phyloP scores from a whole-genome alignment of 1,284 basidiomycete species.

The Ustilago trichophora region DNA sequence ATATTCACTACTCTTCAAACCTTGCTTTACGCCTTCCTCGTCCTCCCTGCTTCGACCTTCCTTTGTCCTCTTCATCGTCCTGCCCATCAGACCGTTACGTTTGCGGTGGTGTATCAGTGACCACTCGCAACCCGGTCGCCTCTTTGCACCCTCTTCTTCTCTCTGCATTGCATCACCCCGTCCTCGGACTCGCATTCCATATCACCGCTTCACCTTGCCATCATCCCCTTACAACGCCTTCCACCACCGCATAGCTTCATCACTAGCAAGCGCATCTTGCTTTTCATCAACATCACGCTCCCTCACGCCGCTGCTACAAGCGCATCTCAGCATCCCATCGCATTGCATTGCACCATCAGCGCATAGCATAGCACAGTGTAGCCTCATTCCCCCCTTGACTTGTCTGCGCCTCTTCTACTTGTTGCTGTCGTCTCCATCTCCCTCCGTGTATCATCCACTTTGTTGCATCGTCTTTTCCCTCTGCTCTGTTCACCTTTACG shows the following conservation, averaged over 20 bases:
- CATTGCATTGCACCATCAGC: slow-evolving; percentile 14
- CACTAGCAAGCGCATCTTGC: neutral
- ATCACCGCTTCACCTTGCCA: slow-evolving; percentile 11
- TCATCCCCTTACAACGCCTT: too few relatives aligned
- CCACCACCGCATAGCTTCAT: neutral
- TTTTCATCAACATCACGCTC: slow-evolving; percentile 4
- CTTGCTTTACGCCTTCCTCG: too few relatives aligned
- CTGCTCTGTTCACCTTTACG: neutral
- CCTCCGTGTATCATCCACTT: neutral
- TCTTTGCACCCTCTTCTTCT: neutral
- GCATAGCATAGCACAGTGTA: slow-evolving; percentile 14
- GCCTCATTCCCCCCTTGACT: neutral
- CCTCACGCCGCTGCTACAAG: too few relatives aligned
- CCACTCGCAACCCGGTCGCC: slow-evolving; percentile 8
- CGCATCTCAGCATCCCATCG: neutral
- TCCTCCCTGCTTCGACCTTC: neutral
- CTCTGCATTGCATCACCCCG: neutral
- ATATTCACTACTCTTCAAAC: too few relatives aligned
- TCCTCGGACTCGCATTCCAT: neutral
- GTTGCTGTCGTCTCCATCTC: neutral
- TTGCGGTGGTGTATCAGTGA: slow-evolving; percentile 24
- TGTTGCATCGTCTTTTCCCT: slow-evolving; percentile 6
- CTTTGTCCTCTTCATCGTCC: slow-evolving; percentile 6
- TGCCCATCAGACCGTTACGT: slow-evolving; percentile 7
- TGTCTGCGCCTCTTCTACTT: neutral